These are phyloP conservation scores for Mortierella sp. DNA, from an alignment of 371 early-diverging fungal species.

Conservation along the genomic window DNA sequence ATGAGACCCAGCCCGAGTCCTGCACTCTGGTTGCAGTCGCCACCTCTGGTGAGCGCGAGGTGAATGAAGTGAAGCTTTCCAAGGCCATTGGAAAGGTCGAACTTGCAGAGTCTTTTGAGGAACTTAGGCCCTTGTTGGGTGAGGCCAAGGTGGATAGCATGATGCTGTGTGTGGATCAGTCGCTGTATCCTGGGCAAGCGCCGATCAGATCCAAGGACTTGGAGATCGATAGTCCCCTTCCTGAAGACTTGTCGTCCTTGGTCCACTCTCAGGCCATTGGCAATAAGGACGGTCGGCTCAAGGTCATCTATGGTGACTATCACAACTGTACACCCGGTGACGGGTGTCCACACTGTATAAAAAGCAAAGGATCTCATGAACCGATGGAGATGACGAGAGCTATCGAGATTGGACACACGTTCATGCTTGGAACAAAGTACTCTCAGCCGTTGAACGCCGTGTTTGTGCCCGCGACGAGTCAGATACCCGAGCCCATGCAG, in stretches of 20 bases:
- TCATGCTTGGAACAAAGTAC: slow-evolving; percentile 91
- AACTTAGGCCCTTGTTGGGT: slow-evolving; percentile 22
- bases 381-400: slow-evolving; percentile 67
- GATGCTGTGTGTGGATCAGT: slow-evolving; percentile 43
- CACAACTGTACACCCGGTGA: slow-evolving; percentile 73
- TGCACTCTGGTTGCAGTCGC: slow-evolving; percentile 39
- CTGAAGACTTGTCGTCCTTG: slow-evolving; percentile 25
- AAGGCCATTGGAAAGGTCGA: slow-evolving; percentile 45
- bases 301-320: slow-evolving; percentile 61
- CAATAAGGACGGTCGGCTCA: not conserved
- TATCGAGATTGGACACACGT: slow-evolving; percentile 93
- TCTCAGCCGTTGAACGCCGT: slow-evolving; percentile 75
- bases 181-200: slow-evolving; percentile 39
- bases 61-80: slow-evolving; percentile 43
- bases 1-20: not conserved
- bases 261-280: not conserved
- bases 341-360: slow-evolving; percentile 68
- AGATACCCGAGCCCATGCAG: slow-evolving; percentile 63
- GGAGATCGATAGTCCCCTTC: slow-evolving; percentile 8
- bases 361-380: slow-evolving; percentile 12
- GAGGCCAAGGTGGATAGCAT: slow-evolving; percentile 28
- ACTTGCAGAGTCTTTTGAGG: slow-evolving; percentile 28
- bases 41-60: slow-evolving; percentile 32
- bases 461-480: slow-evolving; percentile 52
- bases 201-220: slow-evolving; percentile 17